Evolutionary conservation across 2,329 filamentous ascomycete genomes (phyloP).

Genomic region (Raffaelea arxii): DNA sequence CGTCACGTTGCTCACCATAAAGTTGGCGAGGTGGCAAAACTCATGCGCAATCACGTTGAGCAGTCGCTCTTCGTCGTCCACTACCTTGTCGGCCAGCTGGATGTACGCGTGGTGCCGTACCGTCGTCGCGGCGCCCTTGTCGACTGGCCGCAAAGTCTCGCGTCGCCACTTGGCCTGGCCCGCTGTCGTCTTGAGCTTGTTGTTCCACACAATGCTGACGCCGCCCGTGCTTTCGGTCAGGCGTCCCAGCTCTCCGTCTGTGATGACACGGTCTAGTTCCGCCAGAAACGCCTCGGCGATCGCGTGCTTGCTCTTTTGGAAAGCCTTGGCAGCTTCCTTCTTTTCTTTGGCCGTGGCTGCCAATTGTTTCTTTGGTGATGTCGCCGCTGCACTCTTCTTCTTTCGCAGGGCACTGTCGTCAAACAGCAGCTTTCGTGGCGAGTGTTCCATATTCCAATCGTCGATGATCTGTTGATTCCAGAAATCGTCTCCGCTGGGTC

Average conservation of each 20-base stretch:
- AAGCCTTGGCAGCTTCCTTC: constrained; percentile 45
- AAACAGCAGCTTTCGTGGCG: constrained; percentile 22
- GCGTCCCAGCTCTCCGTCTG: constrained; percentile 45
- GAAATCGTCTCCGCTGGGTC: constrained; percentile 45
- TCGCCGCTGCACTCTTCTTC: not conserved
- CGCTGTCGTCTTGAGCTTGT: constrained; percentile 70
- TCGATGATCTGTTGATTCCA: constrained; percentile 51
- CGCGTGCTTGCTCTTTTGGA: constrained; percentile 50
- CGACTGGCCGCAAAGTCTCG: constrained; percentile 36
- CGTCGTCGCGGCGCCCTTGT: not conserved
- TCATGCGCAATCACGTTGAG: constrained; percentile 93
- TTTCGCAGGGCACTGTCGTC: not conserved
- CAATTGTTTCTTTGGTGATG: constrained; percentile 16
- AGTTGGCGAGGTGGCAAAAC: constrained; percentile 89
- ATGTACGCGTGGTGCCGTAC: constrained; percentile 60
- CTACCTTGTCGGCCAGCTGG: constrained; percentile 81
- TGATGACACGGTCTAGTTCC: constrained; percentile 60
- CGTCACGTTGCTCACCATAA: constrained; percentile 60
- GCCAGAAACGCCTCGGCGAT: constrained; percentile 54
- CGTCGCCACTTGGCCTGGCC: constrained; percentile 65
- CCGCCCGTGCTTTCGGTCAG: constrained; percentile 58
- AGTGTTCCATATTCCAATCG: constrained; percentile 54
- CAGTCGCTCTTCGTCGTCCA: constrained; percentile 65
- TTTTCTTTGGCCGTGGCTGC: constrained; percentile 21
- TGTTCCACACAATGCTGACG: constrained; percentile 62